A percentile compares a stretch with the other conserved stretches of the same genome.
These are phyloP conservation scores for Sporothrix mexicana DNA, from an alignment of 2,329 filamentous ascomycete species.

Conservation along the genomic window DNA sequence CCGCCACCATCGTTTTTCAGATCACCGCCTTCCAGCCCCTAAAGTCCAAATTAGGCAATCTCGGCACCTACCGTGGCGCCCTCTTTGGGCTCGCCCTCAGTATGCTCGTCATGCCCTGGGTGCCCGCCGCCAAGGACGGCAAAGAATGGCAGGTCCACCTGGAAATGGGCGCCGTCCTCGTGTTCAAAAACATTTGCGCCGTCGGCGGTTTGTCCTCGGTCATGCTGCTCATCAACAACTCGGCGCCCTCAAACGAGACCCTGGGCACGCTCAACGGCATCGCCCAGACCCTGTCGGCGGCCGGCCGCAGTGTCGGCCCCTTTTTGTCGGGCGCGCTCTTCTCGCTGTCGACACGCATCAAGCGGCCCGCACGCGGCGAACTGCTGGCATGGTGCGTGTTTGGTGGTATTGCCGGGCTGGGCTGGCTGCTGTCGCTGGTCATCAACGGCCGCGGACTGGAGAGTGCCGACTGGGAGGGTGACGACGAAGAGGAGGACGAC, in stretches of 20 bases:
- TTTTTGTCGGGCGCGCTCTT: conserved; percentile 89
- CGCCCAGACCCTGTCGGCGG: conserved; percentile 90
- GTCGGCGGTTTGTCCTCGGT: conserved; percentile 91
- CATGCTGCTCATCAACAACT: conserved; percentile 90
- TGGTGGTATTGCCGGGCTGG: conserved; percentile 78
- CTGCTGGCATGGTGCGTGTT: conserved; percentile 86
- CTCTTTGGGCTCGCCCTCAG: conserved; percentile 80
- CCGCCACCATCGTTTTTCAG: conserved; percentile 89
- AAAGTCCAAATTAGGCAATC: conserved; percentile 80
- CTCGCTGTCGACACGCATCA: conserved; percentile 73
- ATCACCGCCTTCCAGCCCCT: conserved; percentile 81
- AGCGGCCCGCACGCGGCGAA: conserved; percentile 73
- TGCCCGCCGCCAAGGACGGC: conserved; percentile 67
- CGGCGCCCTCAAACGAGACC: conserved; percentile 81
- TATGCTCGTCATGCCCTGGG: conserved; percentile 87
- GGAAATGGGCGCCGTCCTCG: conserved; percentile 79
- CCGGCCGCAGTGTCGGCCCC: conserved; percentile 84
- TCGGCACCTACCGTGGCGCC: conserved; percentile 79
- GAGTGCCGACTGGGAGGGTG: conserved; percentile 60
- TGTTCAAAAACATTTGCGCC: conserved; percentile 88
- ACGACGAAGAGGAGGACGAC: conserved; percentile 42
- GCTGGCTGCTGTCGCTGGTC: conserved; percentile 79
- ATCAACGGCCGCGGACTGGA: conserved; percentile 70
- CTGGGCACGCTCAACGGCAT: conserved; percentile 91
- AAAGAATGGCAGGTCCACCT: conserved; percentile 75